Base-by-base conservation (phyloP, 768 basidiomycete species). In the Rhodocollybia butyracea region DNA sequence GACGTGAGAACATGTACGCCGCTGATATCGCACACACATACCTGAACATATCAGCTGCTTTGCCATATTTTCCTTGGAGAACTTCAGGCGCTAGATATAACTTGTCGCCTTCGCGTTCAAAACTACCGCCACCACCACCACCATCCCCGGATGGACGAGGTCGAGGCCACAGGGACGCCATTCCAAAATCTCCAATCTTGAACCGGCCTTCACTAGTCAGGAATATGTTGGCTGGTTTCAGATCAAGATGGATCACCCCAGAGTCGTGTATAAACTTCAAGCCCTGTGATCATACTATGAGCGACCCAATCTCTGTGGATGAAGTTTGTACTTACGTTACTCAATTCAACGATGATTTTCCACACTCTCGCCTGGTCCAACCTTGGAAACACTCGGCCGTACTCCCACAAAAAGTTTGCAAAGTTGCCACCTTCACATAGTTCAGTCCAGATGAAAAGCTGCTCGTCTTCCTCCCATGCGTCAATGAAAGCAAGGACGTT, bases 121-220 rank as follows among this genome's bases (percentile, higher is more conserved):
- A 94, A 7, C 77, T 80, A 51, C 73, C 63, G 7, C 68, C 69
- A 47, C 71, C n/a, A 73, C 10, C 64, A 69, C 31, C 69, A 61
- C 12, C 57, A 63, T 40, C 63, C 60, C 46, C 62, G 61, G 17
- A 63, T 43, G 43, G 62, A 50, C 55, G 67, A 63, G 76, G 73
- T 36, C 94, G 76, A 1, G 94, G 93, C 89, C 92, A 95, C 51
- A 93, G 63, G 5, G 92, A 91, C n/a, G 96, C 95, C 86, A 99
- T 94, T 8, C 97, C 97, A 74, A 98, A 98, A 69, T 99, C 97
- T 7, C 96, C 96, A 68, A 99, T 94, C 75, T 93, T 94, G 74
- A 99, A 88, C 42, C 88, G 82, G 1, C 97, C 97, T 40, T 86
- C 81, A 7, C 77, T 77, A 10, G 91, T 94, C 63, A 99, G 79